Percentiles rank a stretch among this genome's conserved stretches.
phyloP scores from a whole-genome alignment of 805 yeast species.

The Wickerhamomyces xylosicus region DNA sequence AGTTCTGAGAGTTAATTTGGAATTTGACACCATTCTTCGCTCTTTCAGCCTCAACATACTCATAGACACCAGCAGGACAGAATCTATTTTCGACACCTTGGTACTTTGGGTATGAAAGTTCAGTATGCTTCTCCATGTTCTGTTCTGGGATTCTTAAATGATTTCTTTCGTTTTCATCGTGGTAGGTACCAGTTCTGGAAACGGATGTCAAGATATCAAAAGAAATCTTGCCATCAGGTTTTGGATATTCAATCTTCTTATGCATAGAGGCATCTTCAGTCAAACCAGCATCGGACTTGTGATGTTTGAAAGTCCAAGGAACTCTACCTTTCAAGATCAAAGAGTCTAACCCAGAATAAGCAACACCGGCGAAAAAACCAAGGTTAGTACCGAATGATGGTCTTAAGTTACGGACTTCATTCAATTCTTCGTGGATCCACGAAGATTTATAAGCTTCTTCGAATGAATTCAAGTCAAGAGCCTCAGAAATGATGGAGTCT shows the following conservation, averaged over 20 bases:
- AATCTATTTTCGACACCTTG: slow-evolving; percentile 86
- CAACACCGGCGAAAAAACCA: slow-evolving; percentile 76
- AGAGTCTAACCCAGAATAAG: slow-evolving; percentile 78
- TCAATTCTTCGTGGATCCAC: slow-evolving; percentile 80
- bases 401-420: slow-evolving; percentile 80
- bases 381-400: slow-evolving; percentile 77
- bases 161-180: slow-evolving; percentile 87
- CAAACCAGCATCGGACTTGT: slow-evolving; percentile 56
- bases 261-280: slow-evolving; percentile 60
- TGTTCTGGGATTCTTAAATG: slow-evolving; percentile 69
- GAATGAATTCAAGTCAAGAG: slow-evolving; percentile 43
- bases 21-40: slow-evolving; percentile 60
- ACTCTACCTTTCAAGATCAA: slow-evolving; percentile 66
- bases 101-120: slow-evolving; percentile 58
- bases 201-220: slow-evolving; percentile 93
- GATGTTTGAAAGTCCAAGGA: slow-evolving; percentile 80
- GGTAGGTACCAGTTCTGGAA: slow-evolving; percentile 92
- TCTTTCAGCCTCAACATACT: slow-evolving; percentile 61
- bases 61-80: slow-evolving; percentile 99
- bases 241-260: slow-evolving; percentile 72
- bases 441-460: slow-evolving; percentile 60
- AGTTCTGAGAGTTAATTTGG: slow-evolving; percentile 92
- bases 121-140: slow-evolving; percentile 57
- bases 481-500: slow-evolving; percentile 28
- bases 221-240: slow-evolving; percentile 89